Percentiles rank a stretch among this genome's conserved stretches.
phyloP scores from a whole-genome alignment of 148 eudicot species.

The Camellia lanceoleosa region DNA sequence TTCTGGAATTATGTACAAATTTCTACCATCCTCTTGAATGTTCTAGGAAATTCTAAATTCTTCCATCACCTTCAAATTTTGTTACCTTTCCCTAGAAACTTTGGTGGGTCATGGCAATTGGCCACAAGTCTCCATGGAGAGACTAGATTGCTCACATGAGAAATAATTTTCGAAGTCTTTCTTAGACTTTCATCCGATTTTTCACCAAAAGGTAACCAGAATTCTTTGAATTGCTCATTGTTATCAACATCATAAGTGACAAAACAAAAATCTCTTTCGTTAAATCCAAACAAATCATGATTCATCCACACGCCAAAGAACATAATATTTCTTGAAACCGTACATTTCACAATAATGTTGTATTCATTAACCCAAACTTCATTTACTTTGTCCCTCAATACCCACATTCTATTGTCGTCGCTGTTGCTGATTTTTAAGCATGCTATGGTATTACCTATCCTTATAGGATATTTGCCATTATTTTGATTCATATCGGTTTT shows the following conservation, averaged over 20 bases:
- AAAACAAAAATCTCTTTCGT: background rate
- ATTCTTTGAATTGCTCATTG: background rate
- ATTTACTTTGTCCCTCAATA: constrained; percentile 1
- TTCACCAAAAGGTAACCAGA: background rate
- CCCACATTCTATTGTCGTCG: background rate
- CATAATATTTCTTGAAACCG: background rate
- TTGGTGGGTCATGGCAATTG: too few species aligned
- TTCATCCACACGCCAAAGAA: background rate
- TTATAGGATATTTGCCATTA: background rate
- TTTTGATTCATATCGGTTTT: background rate
- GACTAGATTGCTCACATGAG: background rate
- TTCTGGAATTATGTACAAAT: too few species aligned
- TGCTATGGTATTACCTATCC: background rate
- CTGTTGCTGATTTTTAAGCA: background rate
- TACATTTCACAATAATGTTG: background rate
- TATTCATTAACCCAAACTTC: background rate
- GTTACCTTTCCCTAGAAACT: too few species aligned
- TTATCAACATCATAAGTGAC: background rate
- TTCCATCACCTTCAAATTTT: too few species aligned
- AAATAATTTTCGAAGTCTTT: background rate
- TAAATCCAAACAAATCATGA: background rate
- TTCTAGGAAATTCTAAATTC: too few species aligned
- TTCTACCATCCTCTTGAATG: too few species aligned
- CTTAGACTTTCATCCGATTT: background rate
- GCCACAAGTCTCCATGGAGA: too few species aligned